Percentiles rank a stretch among this genome's conserved stretches.
These are phyloP conservation scores for Funneliformis caledonium DNA, from an alignment of 371 early-diverging fungal species.

Conservation along the genomic window DNA sequence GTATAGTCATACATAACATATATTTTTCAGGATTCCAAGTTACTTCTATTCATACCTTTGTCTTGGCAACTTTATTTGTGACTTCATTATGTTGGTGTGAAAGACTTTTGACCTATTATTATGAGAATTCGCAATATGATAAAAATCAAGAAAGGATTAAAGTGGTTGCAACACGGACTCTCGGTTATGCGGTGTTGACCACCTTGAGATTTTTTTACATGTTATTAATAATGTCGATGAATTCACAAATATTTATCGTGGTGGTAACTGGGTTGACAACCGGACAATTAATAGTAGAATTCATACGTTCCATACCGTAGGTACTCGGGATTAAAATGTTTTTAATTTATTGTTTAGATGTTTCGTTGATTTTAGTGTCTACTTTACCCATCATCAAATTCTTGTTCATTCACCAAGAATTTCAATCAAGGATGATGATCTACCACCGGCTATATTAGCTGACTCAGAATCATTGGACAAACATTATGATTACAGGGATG, in stretches of 20 bases:
- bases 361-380: background rate
- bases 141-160: background rate
- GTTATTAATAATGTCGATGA: constrained; percentile 23
- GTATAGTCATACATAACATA: too few species aligned
- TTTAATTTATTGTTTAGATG: background rate
- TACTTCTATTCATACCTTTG: background rate
- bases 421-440: background rate
- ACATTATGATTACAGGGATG: background rate
- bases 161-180: background rate
- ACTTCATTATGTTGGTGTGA: constrained; percentile 20
- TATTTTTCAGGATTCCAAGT: constrained; percentile 2
- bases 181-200: background rate
- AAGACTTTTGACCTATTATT: background rate
- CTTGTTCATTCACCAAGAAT: background rate
- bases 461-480: background rate
- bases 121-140: background rate
- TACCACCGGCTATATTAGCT: background rate
- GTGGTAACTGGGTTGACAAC: constrained; percentile 22
- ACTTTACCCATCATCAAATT: background rate
- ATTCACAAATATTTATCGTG: constrained; percentile 15
- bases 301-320: background rate
- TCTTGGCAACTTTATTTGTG: constrained; percentile 7
- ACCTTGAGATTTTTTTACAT: constrained; percentile 24
- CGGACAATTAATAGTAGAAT: constrained; percentile 22
- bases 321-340: background rate